A percentile compares a stretch with the other conserved stretches of the same genome.
Evolutionary conservation across 2,329 filamentous ascomycete species (phyloP).

Genomic region (Teratosphaeria gauchensis): DNA sequence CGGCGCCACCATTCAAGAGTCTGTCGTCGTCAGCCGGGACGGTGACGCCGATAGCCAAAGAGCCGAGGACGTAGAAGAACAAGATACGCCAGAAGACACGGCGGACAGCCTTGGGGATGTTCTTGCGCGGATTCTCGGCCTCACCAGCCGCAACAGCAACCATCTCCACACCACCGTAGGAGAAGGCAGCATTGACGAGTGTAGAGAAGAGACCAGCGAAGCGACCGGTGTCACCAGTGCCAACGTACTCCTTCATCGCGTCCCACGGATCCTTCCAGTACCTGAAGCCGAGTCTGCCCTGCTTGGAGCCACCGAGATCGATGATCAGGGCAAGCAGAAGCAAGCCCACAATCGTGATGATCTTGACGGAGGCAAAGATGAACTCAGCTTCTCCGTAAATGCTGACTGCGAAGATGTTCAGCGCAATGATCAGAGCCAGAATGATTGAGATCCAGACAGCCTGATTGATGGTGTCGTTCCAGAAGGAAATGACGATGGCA

Average conservation of each 20-base stretch:
- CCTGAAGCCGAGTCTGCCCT: constrained; percentile 32
- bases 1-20: constrained; percentile 34
- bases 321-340: constrained; percentile 20
- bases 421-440: constrained; percentile 6
- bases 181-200: constrained; percentile 68
- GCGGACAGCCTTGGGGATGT: constrained; percentile 65
- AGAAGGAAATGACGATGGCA: constrained; percentile 15
- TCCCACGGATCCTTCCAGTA: constrained; percentile 36
- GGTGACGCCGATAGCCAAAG: constrained; percentile 66
- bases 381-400: constrained; percentile 25
- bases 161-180: constrained; percentile 67
- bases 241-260: constrained; percentile 25
- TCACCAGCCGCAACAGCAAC: constrained; percentile 65
- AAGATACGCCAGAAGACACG: constrained; percentile 70
- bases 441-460: constrained; percentile 16
- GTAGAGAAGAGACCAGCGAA: constrained; percentile 35
- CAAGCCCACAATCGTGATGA: constrained; percentile 24
- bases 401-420: constrained; percentile 10
- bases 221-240: constrained; percentile 24
- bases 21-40: constrained; percentile 59
- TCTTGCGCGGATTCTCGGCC: constrained; percentile 67
- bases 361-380: constrained; percentile 36
- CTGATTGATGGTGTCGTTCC: constrained; percentile 4
- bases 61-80: constrained; percentile 67
- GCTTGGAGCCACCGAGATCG: constrained; percentile 29